A percentile compares a stretch with the other conserved stretches of the same genome.
phyloP scores from a whole-genome alignment of 2,329 filamentous ascomycete species.

The Phyllosticta citriasiana region DNA sequence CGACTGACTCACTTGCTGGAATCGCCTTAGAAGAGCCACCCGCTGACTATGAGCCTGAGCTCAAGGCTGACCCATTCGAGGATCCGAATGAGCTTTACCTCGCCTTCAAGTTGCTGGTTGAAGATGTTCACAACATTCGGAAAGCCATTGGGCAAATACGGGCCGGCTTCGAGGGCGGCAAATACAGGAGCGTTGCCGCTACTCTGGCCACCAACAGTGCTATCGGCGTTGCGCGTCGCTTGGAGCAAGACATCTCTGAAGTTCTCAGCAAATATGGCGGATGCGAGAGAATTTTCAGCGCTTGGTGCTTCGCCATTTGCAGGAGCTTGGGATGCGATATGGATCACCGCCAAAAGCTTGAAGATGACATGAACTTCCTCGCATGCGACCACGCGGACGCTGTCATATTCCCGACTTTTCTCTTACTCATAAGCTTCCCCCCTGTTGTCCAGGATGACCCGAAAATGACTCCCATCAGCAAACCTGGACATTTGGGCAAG shows the following conservation, averaged over 20 bases:
- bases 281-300: neutral
- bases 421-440: neutral
- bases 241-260: slow-evolving; percentile 13
- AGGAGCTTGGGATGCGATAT: neutral
- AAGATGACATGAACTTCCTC: slow-evolving; percentile 14
- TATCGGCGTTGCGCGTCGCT: slow-evolving; percentile 14
- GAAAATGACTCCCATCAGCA: neutral
- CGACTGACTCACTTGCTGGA: too few species aligned
- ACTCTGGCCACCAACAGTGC: slow-evolving; percentile 16
- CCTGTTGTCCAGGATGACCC: neutral
- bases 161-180: slow-evolving; percentile 12
- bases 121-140: slow-evolving; percentile 10
- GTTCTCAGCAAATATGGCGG: slow-evolving; percentile 10
- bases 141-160: slow-evolving; percentile 12
- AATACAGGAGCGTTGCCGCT: slow-evolving; percentile 12
- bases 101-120: neutral
- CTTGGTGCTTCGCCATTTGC: neutral
- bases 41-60: neutral
- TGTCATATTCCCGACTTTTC: neutral
- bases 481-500: neutral
- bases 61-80: neutral
- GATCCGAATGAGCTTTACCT: neutral
- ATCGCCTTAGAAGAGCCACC: too few species aligned
- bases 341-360: neutral
- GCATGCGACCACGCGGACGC: slow-evolving; percentile 12